Evolutionary conservation across 2,329 filamentous ascomycete genomes (phyloP).

Genomic region (Penicillium sp.): DNA sequence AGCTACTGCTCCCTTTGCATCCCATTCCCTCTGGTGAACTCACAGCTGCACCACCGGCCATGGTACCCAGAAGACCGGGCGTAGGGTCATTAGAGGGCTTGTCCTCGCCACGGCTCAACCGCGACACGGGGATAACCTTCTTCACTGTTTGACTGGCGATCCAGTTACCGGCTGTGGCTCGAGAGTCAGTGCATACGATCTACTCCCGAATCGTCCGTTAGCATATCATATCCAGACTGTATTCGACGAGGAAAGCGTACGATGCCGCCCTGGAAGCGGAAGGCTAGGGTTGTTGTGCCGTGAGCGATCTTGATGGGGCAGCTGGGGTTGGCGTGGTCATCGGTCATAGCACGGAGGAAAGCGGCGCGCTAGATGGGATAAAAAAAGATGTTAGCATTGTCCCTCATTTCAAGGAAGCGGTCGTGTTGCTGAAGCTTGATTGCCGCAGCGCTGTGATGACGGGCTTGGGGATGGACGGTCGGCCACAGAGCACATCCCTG

Average conservation of each 20-base stretch:
- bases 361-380: conserved; percentile 66
- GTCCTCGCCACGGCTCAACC: conserved; percentile 40
- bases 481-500: background rate
- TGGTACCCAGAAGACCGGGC: conserved; percentile 76
- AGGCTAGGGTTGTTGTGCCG: conserved; percentile 95
- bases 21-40: conserved; percentile 29
- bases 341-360: conserved; percentile 94
- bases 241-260: conserved; percentile 26
- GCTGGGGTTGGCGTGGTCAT: conserved; percentile 93
- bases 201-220: conserved; percentile 13
- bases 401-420: background rate
- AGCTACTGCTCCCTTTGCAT: background rate
- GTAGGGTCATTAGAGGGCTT: conserved; percentile 34
- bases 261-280: conserved; percentile 97
- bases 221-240: background rate
- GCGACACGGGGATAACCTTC: conserved; percentile 75
- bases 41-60: conserved; percentile 94
- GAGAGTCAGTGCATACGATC: conserved; percentile 95
- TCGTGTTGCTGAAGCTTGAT: conserved; percentile 4
- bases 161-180: conserved; percentile 97
- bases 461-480: background rate
- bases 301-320: conserved; percentile 99
- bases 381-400: conserved; percentile 2
- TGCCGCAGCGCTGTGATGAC: conserved; percentile 6
- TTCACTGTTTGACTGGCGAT: conserved; percentile 99